Percentiles rank a stretch among this genome's conserved stretches.
phyloP scores from a whole-genome alignment of 2,329 filamentous ascomycete genomes.

The Pyricularia pennisetigena region DNA sequence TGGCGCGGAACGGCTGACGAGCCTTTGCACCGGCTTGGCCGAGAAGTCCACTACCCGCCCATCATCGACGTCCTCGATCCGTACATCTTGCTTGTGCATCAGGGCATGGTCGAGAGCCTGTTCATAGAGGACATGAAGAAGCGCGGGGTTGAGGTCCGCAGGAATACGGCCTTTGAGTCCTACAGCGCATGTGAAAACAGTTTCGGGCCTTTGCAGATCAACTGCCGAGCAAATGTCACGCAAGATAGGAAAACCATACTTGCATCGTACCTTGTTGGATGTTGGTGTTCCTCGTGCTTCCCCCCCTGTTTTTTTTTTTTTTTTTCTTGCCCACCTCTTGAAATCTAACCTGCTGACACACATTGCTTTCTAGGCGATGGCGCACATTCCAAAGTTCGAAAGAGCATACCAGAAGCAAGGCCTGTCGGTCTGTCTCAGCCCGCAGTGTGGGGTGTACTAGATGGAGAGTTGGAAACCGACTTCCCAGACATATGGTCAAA shows the following conservation, averaged over 20 bases:
- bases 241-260: slow-evolving; percentile 36
- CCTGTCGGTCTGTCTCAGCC: slow-evolving; percentile 44
- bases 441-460: slow-evolving; percentile 59
- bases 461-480: slow-evolving; percentile 60
- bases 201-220: slow-evolving; percentile 35
- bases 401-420: slow-evolving; percentile 47
- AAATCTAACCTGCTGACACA: neutral
- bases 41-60: slow-evolving; percentile 56
- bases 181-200: slow-evolving; percentile 36
- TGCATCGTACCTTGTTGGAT: slow-evolving; percentile 58
- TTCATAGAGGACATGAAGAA: slow-evolving; percentile 60
- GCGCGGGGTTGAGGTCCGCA: slow-evolving; percentile 50
- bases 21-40: slow-evolving; percentile 26
- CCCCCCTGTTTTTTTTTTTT: neutral
- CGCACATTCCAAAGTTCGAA: slow-evolving; percentile 60
- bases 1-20: slow-evolving; percentile 54
- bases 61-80: slow-evolving; percentile 46
- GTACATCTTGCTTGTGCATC: slow-evolving; percentile 53
- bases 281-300: slow-evolving; percentile 23
- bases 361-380: slow-evolving; percentile 45
- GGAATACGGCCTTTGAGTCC: slow-evolving; percentile 54
- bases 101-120: slow-evolving; percentile 65
- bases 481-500: slow-evolving; percentile 72
- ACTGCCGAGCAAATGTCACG: slow-evolving; percentile 40
- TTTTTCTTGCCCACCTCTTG: neutral